Conservation (phyloP, 129 eudicot species). For the Logfia minima region DNA sequence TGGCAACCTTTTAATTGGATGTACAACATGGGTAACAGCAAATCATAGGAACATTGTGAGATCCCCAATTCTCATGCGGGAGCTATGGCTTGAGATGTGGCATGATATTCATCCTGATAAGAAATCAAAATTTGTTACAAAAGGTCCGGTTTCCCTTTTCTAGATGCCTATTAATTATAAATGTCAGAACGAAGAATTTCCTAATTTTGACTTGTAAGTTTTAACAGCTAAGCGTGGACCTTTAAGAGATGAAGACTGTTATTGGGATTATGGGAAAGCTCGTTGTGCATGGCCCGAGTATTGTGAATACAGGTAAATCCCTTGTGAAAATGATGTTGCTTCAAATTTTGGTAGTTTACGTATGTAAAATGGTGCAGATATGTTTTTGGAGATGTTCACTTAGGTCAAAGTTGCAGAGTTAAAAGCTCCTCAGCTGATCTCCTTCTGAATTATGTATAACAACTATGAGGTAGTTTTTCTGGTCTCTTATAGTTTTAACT, state of each 20-base stretch:
- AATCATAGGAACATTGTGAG: conserved; percentile 92
- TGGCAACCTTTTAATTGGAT: neutral
- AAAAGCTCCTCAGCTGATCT: conserved; percentile 68
- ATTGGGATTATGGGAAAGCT: conserved; percentile 95
- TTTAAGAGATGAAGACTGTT: conserved; percentile 89
- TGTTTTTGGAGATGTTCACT: conserved; percentile 88
- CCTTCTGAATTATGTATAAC: conserved; percentile 58
- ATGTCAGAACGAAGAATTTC: conserved; percentile 7
- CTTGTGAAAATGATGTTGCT: conserved; percentile 2
- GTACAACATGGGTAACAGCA: conserved; percentile 46
- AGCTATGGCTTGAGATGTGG: conserved; percentile 99
- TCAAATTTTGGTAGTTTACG: conserved; percentile 9
- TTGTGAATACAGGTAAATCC: conserved; percentile 83
- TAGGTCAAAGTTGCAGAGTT: conserved; percentile 93
- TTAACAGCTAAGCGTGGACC: conserved; percentile 86
- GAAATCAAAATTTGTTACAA: conserved; percentile 76
- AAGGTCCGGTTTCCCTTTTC: conserved; percentile 45
- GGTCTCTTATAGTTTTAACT: neutral
- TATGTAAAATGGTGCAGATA: conserved; percentile 47
- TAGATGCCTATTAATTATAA: conserved; percentile 11
- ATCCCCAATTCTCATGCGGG: conserved; percentile 88
- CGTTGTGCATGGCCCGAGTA: conserved; percentile 94
- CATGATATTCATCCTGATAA: conserved; percentile 93
- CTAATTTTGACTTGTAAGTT: conserved; percentile 21
- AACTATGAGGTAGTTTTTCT: conserved; percentile 32